phyloP scores from a whole-genome alignment of 306 rosid species.

The Purshia tridentata region DNA sequence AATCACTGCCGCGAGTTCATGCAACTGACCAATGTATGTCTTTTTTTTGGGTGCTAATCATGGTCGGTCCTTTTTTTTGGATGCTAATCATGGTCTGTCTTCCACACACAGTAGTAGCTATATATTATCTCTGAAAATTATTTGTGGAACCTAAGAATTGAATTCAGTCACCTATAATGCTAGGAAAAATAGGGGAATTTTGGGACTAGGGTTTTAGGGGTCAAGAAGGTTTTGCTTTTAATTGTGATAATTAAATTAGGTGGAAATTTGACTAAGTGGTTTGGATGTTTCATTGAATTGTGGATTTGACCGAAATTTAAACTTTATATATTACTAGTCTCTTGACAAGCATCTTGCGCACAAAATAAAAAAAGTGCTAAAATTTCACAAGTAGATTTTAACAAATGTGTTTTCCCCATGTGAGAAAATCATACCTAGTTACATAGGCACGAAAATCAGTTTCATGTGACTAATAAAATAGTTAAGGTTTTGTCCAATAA shows the following conservation, averaged over 20 bases:
- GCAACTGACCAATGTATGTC: slow-evolving; percentile 89
- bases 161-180: not conserved
- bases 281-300: not conserved
- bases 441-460: no score
- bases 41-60: no score
- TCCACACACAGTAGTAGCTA: not conserved
- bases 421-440: no score
- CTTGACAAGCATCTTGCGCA: no score
- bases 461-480: no score
- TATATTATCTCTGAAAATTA: not conserved
- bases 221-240: not conserved
- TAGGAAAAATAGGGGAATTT: not conserved
- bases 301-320: no score
- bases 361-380: no score
- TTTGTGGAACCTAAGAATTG: not conserved
- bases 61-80: slow-evolving; percentile 35
- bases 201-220: slow-evolving; percentile 5
- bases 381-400: no score
- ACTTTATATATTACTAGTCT: no score
- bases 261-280: not conserved
- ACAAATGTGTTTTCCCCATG: no score
- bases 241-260: not conserved
- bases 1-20: slow-evolving; percentile 78
- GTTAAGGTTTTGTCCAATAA: no score
- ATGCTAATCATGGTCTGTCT: not conserved